Evolutionary conservation across 805 yeast genomes (phyloP), one percentile per base, ranked within the genome.

Genomic region (Alloascoidea hylecoeti): DNA sequence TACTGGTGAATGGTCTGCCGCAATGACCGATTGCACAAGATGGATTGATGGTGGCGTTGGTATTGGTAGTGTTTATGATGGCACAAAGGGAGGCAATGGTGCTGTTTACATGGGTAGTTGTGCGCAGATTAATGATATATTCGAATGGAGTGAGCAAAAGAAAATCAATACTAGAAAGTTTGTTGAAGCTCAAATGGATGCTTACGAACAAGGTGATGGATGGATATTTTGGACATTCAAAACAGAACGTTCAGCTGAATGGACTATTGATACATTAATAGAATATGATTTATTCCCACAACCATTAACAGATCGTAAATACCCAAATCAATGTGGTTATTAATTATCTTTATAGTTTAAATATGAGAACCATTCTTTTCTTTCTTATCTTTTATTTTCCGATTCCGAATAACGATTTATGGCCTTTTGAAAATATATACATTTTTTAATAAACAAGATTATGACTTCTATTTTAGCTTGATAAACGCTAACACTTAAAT

Each of bases 191-290:
- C 96, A 88, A 66, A 61, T 88, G 52, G 95, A 88, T 53, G 84
- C 95, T 1, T 78, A 66, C 51, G 83, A 77, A 49, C 69, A 68
- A 48, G 65, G 72, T 41, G 70, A 66, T 28, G 97, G 97, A 19
- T 88, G 96, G 96, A 71, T 84, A 41, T 79, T 82, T 65, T 88
- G 96, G 96, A 73, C 79, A 56, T 86, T 84, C 79, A 88, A 86
- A 66, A 82, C 95, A 17, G 96, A 88, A 59, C 59, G 58, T 46
- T 64, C 83, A 15, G 55, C 78, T 39, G 96, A 88, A 56, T 88
- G 96, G 96, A 94, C 83, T 58, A 68, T 82, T 62, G 64, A 66
- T 49, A 61, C 63, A 45, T 68, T 88, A 48, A 57, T 70, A 15
- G 64, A 56, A 15, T 56, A 70, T 39, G 77, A 73, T 17, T 52